phyloP scores from a whole-genome alignment of 2,329 filamentous ascomycete genomes.

The Pseudopyrenochaeta lycopersici region DNA sequence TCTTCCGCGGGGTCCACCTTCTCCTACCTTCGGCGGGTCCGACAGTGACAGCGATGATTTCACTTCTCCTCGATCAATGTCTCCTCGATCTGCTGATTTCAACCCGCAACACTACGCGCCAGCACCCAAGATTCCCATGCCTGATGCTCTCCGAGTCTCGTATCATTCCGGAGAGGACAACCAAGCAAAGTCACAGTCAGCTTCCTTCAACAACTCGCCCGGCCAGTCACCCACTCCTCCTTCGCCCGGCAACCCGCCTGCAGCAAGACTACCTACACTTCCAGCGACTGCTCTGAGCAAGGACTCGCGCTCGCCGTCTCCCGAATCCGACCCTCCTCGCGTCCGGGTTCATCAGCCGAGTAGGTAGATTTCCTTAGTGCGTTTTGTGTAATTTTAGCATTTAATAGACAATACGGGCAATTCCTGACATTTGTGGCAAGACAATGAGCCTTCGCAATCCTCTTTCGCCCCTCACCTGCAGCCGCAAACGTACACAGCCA shows the following conservation, averaged over 20 bases:
- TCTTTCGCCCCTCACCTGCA: conserved; percentile 25
- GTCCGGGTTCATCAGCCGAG: conserved; percentile 35
- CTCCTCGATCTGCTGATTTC: conserved; percentile 32
- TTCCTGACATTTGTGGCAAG: conserved; percentile 36
- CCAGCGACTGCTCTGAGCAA: conserved; percentile 30
- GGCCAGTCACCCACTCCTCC: conserved; percentile 32
- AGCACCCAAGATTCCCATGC: conserved; percentile 34
- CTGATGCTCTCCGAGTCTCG: conserved; percentile 33
- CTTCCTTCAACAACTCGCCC: conserved; percentile 38
- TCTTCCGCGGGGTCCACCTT: conserved; percentile 20
- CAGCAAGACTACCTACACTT: conserved; percentile 34
- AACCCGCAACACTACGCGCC: conserved; percentile 38
- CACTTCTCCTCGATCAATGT: conserved; percentile 31
- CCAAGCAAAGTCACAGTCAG: conserved; percentile 35
- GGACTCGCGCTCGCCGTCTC: conserved; percentile 31
- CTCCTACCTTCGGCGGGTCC: conserved; percentile 38
- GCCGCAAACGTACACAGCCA: conserved; percentile 28
- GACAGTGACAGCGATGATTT: conserved; percentile 37
- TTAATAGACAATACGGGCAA: conserved; percentile 30
- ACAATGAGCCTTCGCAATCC: conserved; percentile 26
- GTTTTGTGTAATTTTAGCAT: conserved; percentile 37
- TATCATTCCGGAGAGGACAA: conserved; percentile 30
- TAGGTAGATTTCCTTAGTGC: conserved; percentile 43
- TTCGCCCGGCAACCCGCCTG: conserved; percentile 36
- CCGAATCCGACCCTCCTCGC: conserved; percentile 23